These are phyloP conservation scores for Picochlorum sp. DNA, from an alignment of 139 green algal genomes.

Conservation along the genomic window DNA sequence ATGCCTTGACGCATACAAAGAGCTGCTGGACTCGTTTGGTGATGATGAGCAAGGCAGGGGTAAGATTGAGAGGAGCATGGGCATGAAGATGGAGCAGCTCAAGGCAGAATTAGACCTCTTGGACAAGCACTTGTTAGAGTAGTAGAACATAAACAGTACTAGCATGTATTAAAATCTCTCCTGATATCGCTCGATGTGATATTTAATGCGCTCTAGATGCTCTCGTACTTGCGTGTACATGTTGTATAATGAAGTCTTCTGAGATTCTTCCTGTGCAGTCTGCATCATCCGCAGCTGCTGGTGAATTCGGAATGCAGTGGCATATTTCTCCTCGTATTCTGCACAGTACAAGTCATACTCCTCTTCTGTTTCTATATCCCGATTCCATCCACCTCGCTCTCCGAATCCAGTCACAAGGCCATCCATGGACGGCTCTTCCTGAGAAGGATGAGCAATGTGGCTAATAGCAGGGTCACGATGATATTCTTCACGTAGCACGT, in stretches of 20 bases:
- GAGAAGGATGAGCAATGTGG: background rate
- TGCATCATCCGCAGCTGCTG: background rate
- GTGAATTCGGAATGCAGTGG: background rate
- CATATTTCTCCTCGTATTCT: background rate
- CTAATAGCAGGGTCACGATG: background rate
- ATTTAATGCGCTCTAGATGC: too few relatives aligned
- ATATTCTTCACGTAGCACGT: background rate
- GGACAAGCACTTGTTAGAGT: constrained; percentile 10
- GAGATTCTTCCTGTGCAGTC: too few relatives aligned
- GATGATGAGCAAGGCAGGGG: constrained; percentile 26
- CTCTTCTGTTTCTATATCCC: background rate
- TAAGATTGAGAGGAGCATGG: constrained; percentile 47
- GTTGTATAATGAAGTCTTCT: too few relatives aligned
- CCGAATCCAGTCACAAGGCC: too few relatives aligned
- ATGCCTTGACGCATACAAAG: constrained; percentile 19
- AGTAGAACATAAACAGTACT: too few relatives aligned
- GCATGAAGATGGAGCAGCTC: constrained; percentile 60
- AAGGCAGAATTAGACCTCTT: constrained; percentile 42
- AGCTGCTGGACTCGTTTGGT: constrained; percentile 14
- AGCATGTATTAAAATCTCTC: too few relatives aligned
- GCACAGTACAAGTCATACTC: background rate
- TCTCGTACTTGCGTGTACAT: too few relatives aligned
- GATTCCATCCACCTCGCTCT: too few relatives aligned
- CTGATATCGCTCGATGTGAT: too few relatives aligned
- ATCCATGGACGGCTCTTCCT: background rate